Base-by-base conservation (phyloP, 2,329 filamentous ascomycete genomes). In the Elsinoe australis region DNA sequence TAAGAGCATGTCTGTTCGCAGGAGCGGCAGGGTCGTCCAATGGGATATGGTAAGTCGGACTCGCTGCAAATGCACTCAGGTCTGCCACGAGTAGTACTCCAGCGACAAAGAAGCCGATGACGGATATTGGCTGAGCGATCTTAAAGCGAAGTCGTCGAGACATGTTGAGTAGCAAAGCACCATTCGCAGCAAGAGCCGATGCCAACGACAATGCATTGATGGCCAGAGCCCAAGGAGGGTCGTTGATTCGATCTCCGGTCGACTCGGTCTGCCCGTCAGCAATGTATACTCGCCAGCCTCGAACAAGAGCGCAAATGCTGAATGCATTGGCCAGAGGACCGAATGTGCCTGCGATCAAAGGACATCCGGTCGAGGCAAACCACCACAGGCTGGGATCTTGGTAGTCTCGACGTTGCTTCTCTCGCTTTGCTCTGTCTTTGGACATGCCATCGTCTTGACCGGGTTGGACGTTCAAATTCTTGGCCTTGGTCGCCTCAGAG, bases 291-390 rank as follows among this genome's bases (percentile, higher is more conserved):
- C 76, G 67, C 78, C 78, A 80, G 49, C 71, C 67, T 53, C 75
- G 68, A 1, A 74, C 71, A 5, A 81, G 64, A 8, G 76, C 76
- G 49, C 64, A 67, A n/a, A 68, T 61, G 35, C 57, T 66, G 57
- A 67, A 66, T 26, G 60, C 60, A 46, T 54, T 64, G 22, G 65
- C 64, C 18, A 67, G 57, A 12, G 65, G 66, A 1, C 65, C 65
- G 34, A 67, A 66, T 1, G 64, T 67, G 54, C 67, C 67, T 3
- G 76, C 77, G 28, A 79, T 64, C 2, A 80, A 64, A 10, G 78
- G 78, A 55, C 73, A 74, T 24, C 71, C 74, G 6, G 77, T 80
- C 15, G 72, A 76, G 2, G 76, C 75, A 56, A 80, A 75, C 77
- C 77, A 81, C 75, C 76, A 80, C 49, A 70, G 68, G 56, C 69